Percentiles rank a stretch among this genome's conserved stretches.
These are phyloP conservation scores for Chlorella sp. DNA, from an alignment of 139 green algal genomes.

Conservation along the genomic window DNA sequence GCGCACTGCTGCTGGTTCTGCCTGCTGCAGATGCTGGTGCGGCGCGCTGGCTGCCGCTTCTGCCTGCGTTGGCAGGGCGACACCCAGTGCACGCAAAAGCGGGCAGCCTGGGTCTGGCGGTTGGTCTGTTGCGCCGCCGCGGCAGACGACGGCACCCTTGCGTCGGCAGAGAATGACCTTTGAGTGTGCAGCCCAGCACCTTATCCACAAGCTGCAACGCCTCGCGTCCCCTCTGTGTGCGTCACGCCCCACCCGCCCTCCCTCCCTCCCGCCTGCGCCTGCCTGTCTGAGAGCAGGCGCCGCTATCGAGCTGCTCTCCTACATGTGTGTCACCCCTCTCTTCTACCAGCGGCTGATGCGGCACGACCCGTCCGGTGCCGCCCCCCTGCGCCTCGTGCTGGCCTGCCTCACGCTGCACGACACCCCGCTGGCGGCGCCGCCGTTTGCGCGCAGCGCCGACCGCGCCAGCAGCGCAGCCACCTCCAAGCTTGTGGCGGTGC, in stretches of 20 bases:
- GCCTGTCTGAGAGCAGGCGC: conserved; percentile 31
- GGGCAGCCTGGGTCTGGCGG: background rate
- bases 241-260: background rate
- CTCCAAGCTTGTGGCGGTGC: conserved; percentile 31
- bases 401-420: conserved; percentile 47
- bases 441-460: conserved; percentile 28
- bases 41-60: too few species aligned
- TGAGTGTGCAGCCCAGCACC: too few species aligned
- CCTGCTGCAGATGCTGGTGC: background rate
- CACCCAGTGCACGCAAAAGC: too few species aligned
- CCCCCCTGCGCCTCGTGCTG: conserved; percentile 43
- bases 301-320: conserved; percentile 51
- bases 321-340: conserved; percentile 41
- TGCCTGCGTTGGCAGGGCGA: too few species aligned
- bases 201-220: too few species aligned
- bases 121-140: background rate
- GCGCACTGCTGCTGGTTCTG: background rate
- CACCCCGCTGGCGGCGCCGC: conserved; percentile 42
- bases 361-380: conserved; percentile 41
- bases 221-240: too few species aligned
- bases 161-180: too few species aligned
- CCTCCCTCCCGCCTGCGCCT: background rate
- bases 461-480: conserved; percentile 10
- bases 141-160: too few species aligned
- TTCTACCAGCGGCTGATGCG: conserved; percentile 55